phyloP scores from a whole-genome alignment of 306 rosid species.

The Bauhinia variegata region DNA sequence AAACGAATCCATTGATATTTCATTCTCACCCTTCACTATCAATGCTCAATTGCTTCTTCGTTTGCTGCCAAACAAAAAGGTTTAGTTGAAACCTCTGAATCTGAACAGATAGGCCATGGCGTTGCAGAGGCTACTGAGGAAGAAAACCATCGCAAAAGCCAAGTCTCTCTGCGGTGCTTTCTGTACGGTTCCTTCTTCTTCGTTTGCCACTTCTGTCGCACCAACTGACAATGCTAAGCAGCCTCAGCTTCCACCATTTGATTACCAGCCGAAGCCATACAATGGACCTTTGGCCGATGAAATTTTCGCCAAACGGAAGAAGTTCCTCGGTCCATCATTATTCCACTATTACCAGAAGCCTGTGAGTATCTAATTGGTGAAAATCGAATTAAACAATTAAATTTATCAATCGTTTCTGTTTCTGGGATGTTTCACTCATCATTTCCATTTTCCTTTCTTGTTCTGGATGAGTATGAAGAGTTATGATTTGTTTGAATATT shows the following conservation, averaged over 20 bases:
- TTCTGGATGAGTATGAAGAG: too few species aligned
- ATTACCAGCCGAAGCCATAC: conserved; percentile 65
- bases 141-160: conserved; percentile 45
- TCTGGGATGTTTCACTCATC: too few species aligned
- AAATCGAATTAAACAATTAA: too few species aligned
- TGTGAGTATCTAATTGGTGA: conserved; percentile 45
- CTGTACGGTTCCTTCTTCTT: conserved; percentile 40
- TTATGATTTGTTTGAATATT: too few species aligned
- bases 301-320: conserved; percentile 71
- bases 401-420: too few species aligned
- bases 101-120: conserved; percentile 60
- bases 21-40: too few species aligned
- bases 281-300: conserved; percentile 71
- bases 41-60: too few species aligned
- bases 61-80: too few species aligned
- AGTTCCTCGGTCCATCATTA: conserved; percentile 84
- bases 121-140: conserved; percentile 50
- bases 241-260: conserved; percentile 70
- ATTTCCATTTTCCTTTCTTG: too few species aligned
- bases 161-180: conserved; percentile 25
- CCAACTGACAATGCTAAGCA: conserved; percentile 19
- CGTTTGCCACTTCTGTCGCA: conserved; percentile 33
- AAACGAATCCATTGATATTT: too few species aligned
- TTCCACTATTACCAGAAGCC: conserved; percentile 86
- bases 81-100: not conserved